These are phyloP conservation scores for Pseudozyma sp. DNA, from an alignment of 1,284 basidiomycete species.

Conservation along the genomic window DNA sequence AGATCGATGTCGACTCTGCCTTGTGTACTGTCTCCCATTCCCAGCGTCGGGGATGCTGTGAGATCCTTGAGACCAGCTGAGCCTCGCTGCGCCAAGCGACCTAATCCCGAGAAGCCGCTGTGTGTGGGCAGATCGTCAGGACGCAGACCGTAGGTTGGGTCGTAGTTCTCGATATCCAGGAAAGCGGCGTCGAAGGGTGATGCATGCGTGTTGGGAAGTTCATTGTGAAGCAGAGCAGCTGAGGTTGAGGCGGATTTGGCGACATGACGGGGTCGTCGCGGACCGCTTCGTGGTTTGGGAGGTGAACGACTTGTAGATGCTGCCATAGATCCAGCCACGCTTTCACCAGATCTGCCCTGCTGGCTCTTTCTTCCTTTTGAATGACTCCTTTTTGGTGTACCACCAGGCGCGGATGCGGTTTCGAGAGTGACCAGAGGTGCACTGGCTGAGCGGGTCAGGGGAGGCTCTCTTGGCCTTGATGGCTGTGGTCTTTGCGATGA, in stretches of 20 bases:
- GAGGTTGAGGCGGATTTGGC: constrained; percentile 43
- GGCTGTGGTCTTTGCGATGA: background rate
- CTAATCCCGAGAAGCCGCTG: constrained; percentile 79
- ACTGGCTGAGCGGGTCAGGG: constrained; percentile 35
- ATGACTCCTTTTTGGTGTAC: constrained; percentile 16
- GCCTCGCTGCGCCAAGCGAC: constrained; percentile 44
- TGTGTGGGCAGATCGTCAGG: constrained; percentile 73
- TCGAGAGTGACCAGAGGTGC: constrained; percentile 30
- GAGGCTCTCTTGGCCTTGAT: constrained; percentile 11
- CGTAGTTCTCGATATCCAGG: constrained; percentile 81
- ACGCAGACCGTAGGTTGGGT: constrained; percentile 96
- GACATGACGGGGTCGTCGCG: constrained; percentile 26
- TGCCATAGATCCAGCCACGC: constrained; percentile 14
- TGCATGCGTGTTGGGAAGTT: constrained; percentile 18
- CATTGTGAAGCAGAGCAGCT: constrained; percentile 30
- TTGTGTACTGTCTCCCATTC: background rate
- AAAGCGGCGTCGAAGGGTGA: constrained; percentile 47
- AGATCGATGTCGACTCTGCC: constrained; percentile 20
- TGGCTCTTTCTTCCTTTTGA: constrained; percentile 19
- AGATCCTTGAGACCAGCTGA: constrained; percentile 49
- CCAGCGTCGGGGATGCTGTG: constrained; percentile 16
- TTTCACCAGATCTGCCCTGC: constrained; percentile 9
- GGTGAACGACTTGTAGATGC: constrained; percentile 26
- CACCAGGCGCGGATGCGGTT: constrained; percentile 35
- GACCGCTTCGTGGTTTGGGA: constrained; percentile 16